Evolutionary conservation across 768 basidiomycete genomes (phyloP).

Genomic region (Kwoniella sp.): DNA sequence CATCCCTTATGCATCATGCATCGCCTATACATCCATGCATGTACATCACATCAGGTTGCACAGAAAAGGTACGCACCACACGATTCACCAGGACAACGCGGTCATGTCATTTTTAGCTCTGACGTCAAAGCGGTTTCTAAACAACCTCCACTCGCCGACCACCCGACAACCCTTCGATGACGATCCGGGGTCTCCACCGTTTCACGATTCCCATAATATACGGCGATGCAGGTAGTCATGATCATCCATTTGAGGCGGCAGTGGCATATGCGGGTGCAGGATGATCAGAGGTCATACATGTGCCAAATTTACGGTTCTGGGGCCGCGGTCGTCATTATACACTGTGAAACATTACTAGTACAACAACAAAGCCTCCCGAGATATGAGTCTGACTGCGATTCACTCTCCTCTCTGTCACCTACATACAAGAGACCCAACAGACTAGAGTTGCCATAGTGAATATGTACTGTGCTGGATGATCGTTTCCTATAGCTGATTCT

Average conservation of each 20-base stretch:
- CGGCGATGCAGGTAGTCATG: background rate
- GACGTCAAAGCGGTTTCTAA: constrained; percentile 16
- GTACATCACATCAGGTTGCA: background rate
- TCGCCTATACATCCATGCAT: background rate
- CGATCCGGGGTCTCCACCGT: constrained; percentile 26
- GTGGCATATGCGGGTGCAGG: no score
- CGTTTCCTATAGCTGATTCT: no score
- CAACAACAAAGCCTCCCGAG: no score
- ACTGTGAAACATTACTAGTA: no score
- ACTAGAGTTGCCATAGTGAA: no score
- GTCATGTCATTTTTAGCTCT: constrained; percentile 10
- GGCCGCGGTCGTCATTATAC: no score
- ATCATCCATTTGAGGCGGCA: background rate
- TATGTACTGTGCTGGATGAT: no score
- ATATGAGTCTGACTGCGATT: no score
- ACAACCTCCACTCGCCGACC: background rate
- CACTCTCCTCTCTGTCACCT: no score
- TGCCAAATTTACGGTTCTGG: no score
- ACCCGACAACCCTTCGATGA: constrained; percentile 4
- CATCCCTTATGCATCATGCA: background rate
- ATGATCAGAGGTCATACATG: no score
- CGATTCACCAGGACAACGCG: background rate
- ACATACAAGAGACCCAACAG: no score
- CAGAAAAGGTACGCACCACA: background rate
- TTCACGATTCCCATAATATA: background rate